A percentile compares a stretch with the other conserved stretches of the same genome.
These are phyloP conservation scores for Globisporangium solare DNA, from an alignment of 352 stramenopile genomes.

Conservation along the genomic window DNA sequence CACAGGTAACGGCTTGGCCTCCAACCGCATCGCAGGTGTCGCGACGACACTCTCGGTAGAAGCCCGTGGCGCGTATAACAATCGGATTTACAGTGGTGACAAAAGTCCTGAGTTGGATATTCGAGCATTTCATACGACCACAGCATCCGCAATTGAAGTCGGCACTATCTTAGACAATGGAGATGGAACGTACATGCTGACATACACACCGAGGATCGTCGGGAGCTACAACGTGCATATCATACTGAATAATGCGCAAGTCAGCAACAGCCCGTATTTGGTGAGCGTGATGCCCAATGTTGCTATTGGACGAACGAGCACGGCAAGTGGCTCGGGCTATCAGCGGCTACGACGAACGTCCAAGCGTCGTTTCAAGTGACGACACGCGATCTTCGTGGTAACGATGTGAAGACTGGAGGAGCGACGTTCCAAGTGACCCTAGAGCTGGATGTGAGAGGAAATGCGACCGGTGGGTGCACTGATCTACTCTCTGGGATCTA, in stretches of 20 bases:
- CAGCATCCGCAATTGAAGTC: conserved; percentile 20
- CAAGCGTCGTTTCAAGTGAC: conserved; percentile 57
- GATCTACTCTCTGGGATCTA: conserved; percentile 59
- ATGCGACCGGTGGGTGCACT: conserved; percentile 35
- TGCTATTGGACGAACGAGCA: conserved; percentile 37
- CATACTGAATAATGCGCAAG: conserved; percentile 27
- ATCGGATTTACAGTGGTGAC: conserved; percentile 44
- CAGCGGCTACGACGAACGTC: conserved; percentile 41
- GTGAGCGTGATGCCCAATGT: conserved; percentile 46
- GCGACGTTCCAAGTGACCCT: conserved; percentile 34
- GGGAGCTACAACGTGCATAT: conserved; percentile 49
- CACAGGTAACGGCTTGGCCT: conserved; percentile 36
- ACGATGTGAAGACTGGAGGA: conserved; percentile 39
- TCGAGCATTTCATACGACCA: conserved; percentile 33
- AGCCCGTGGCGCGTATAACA: conserved; percentile 48
- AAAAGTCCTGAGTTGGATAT: conserved; percentile 19
- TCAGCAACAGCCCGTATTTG: conserved; percentile 61
- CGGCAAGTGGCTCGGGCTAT: conserved; percentile 32
- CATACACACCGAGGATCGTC: conserved; percentile 36
- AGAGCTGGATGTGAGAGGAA: conserved; percentile 27
- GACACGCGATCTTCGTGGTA: conserved; percentile 49
- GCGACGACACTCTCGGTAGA: conserved; percentile 35
- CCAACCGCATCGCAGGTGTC: conserved; percentile 39
- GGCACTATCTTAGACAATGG: conserved; percentile 35
- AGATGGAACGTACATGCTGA: conserved; percentile 46